Conservation (phyloP, 2,329 filamentous ascomycete genomes). For the Nemania serpens region DNA sequence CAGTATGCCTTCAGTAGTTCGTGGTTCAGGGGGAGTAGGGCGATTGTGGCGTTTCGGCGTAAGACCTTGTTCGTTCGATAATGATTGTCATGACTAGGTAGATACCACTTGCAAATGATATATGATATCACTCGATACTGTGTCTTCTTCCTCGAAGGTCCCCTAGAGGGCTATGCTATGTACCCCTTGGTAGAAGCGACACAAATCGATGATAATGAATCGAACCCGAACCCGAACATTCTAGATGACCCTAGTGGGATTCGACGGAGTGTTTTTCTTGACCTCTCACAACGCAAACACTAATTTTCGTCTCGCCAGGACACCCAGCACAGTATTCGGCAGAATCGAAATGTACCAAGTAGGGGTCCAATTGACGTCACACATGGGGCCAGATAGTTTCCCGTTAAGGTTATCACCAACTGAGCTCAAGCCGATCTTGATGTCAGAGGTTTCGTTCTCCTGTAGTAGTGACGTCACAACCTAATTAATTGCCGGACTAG, state of each 20-base stretch:
- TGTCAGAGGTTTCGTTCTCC: constrained; percentile 29
- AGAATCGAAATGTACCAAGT: not conserved
- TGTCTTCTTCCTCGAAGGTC: not conserved
- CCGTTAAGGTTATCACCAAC: not conserved
- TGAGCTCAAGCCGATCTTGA: constrained; percentile 23
- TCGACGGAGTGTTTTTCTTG: not conserved
- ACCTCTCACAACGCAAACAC: too few relatives aligned
- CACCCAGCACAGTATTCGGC: too few relatives aligned
- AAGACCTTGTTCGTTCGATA: constrained; percentile 17
- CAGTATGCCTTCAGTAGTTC: constrained; percentile 1
- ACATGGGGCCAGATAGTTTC: not conserved
- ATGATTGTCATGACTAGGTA: constrained; percentile 21
- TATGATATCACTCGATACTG: constrained; percentile 25
- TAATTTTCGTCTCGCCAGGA: too few relatives aligned
- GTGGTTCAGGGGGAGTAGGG: constrained; percentile 43
- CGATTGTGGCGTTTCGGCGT: constrained; percentile 34
- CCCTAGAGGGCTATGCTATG: not conserved
- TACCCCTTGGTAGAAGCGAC: not conserved
- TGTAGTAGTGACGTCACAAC: constrained; percentile 22
- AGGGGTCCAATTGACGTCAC: not conserved
- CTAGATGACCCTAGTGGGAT: not conserved
- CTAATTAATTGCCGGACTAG: constrained; percentile 5
- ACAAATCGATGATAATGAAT: not conserved
- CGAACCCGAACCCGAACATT: not conserved
- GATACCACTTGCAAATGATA: constrained; percentile 28